These are phyloP conservation scores for Aleurites moluccanus DNA, from an alignment of 441 rosid species.

Conservation along the genomic window DNA sequence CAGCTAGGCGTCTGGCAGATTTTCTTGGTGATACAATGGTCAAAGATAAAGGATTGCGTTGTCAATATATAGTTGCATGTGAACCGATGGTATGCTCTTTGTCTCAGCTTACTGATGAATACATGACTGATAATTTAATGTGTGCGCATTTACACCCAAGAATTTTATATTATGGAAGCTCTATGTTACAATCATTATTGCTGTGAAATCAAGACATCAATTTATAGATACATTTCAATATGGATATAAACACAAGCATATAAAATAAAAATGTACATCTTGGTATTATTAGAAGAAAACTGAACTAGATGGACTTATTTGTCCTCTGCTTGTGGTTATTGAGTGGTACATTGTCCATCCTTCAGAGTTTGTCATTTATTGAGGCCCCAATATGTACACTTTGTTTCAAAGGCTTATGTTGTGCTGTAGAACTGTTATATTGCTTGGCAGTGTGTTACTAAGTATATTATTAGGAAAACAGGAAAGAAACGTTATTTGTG, in stretches of 20 bases:
- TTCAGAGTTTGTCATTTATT: conserved; percentile 1
- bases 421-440: conserved; percentile 5
- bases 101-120: conserved; percentile 15
- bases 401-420: not conserved
- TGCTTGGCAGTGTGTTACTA: not conserved
- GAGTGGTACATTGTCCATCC: not conserved
- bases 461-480: conserved; percentile 1
- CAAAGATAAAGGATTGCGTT: conserved; percentile 98
- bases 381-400: not conserved
- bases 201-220: not conserved
- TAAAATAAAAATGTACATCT: not conserved
- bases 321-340: not conserved
- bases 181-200: conserved; percentile 12
- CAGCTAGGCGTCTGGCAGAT: conserved; percentile 94
- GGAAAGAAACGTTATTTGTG: not conserved
- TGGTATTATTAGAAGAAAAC: not conserved
- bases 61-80: conserved; percentile 96
- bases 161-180: not conserved
- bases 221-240: not conserved
- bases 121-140: conserved; percentile 9
- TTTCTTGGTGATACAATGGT: conserved; percentile 97
- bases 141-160: not conserved
- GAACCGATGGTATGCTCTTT: conserved; percentile 76
- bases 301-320: not conserved
- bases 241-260: not conserved